phyloP scores from a whole-genome alignment of 768 basidiomycete species.

The Naganishia vishniacii region DNA sequence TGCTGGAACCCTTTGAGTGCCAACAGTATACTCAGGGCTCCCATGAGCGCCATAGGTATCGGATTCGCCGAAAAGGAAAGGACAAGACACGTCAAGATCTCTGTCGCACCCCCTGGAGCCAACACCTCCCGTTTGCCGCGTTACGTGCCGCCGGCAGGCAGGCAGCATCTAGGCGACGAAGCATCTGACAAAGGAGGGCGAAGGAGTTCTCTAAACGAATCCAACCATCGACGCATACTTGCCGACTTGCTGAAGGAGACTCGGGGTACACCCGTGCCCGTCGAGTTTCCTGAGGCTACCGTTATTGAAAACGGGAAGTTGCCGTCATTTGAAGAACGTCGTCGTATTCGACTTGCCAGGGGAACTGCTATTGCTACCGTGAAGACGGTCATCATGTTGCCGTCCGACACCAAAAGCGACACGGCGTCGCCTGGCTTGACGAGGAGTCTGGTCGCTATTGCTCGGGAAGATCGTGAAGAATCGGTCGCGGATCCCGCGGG shows the following conservation, averaged over 20 bases:
- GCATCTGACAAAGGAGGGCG: background rate
- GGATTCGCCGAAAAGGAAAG: slow-evolving; percentile 7
- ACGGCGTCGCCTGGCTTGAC: background rate
- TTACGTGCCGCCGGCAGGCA: slow-evolving; percentile 1
- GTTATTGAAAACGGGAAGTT: slow-evolving; percentile 1
- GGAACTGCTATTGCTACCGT: slow-evolving; percentile 23
- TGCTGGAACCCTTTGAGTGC: background rate
- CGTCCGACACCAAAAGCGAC: background rate
- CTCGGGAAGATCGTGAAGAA: slow-evolving; percentile 3
- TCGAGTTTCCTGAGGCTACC: slow-evolving; percentile 13
- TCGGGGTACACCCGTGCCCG: background rate
- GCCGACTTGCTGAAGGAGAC: background rate
- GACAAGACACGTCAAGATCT: slow-evolving; percentile 3
- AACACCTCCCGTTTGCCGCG: background rate
- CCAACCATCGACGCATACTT: slow-evolving; percentile 8
- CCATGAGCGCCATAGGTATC: slow-evolving; percentile 15
- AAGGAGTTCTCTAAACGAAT: slow-evolving; percentile 12
- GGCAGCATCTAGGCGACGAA: background rate
- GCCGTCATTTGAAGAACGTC: slow-evolving; percentile 2
- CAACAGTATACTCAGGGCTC: background rate
- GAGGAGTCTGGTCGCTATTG: slow-evolving; percentile 2
- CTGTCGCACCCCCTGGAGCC: background rate
- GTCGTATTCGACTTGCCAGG: slow-evolving; percentile 7
- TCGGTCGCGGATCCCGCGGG: background rate
- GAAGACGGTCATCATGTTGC: background rate